Conservation (phyloP, 129 eudicot genomes). For the Gnaphalium uliginosum region DNA sequence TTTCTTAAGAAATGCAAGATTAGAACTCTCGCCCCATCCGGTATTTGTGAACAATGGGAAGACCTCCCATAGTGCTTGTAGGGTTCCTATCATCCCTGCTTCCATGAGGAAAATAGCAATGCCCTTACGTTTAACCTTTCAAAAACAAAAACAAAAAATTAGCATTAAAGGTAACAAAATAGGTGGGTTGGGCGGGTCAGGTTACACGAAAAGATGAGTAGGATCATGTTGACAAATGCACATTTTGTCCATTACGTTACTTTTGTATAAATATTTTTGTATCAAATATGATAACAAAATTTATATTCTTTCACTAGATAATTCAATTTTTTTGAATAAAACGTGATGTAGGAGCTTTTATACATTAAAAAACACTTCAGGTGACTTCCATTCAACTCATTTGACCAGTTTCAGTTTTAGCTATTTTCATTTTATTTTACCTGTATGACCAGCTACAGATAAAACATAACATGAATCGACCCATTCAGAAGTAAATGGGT, state of each 20-base stretch:
- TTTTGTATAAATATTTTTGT: neutral
- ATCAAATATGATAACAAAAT: neutral
- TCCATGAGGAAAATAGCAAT: conserved; percentile 90
- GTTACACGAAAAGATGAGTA: neutral
- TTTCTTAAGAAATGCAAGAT: conserved; percentile 72
- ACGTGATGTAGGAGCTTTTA: neutral
- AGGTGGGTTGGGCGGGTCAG: neutral
- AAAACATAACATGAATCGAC: neutral
- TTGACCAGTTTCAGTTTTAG: neutral
- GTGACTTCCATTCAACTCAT: neutral
- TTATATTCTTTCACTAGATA: neutral
- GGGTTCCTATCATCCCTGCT: conserved; percentile 95
- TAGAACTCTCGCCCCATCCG: conserved; percentile 91
- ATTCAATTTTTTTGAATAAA: neutral
- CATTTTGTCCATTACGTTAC: neutral
- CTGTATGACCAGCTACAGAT: neutral
- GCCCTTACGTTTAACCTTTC: conserved; percentile 70
- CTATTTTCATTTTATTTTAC: neutral
- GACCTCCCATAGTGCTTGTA: conserved; percentile 87
- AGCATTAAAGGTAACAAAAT: conserved; percentile 2
- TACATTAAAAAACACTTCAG: neutral
- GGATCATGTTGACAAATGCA: neutral
- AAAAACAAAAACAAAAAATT: neutral
- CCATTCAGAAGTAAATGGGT: neutral
- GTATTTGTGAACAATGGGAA: conserved; percentile 91